Conservation (phyloP, 108 stramenopile species). For the Fistulifera solaris region DNA sequence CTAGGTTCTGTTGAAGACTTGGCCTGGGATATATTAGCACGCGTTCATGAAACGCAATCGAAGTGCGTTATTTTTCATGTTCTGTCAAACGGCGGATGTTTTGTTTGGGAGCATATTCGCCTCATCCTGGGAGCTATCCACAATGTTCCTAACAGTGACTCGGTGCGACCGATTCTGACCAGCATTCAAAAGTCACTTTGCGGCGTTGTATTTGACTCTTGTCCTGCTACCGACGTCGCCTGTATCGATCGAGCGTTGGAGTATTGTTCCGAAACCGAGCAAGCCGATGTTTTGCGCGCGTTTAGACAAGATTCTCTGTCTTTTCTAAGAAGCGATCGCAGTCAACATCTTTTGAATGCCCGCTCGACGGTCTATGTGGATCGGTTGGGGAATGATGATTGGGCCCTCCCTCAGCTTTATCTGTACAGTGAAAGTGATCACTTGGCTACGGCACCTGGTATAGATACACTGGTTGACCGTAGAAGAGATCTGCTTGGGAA, state of each 20-base stretch:
- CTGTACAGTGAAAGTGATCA: constrained; percentile 54
- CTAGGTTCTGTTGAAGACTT: constrained; percentile 33
- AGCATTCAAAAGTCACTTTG: background rate
- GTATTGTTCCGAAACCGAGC: constrained; percentile 21
- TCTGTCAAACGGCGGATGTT: constrained; percentile 83
- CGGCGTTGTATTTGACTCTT: constrained; percentile 72
- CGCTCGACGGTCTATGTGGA: constrained; percentile 34
- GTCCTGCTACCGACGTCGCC: constrained; percentile 36
- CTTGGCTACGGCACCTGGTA: constrained; percentile 24
- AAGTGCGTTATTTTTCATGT: constrained; percentile 40
- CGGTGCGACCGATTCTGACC: background rate
- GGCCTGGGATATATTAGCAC: constrained; percentile 33
- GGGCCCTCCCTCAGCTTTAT: constrained; percentile 53
- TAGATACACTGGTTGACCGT: constrained; percentile 29
- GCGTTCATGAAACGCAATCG: constrained; percentile 29
- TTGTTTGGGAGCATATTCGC: constrained; percentile 72
- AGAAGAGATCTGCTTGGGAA: constrained; percentile 18
- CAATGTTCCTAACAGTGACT: background rate
- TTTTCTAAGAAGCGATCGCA: constrained; percentile 4
- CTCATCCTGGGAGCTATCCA: constrained; percentile 23
- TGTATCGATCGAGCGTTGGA: constrained; percentile 22
- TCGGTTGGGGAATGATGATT: constrained; percentile 22
- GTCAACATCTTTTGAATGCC: constrained; percentile 5
- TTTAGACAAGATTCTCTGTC: background rate
- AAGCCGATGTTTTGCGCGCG: background rate